Evolutionary conservation across 371 early-diverging fungal genomes (phyloP).

Genomic region (Nosema muscidifuracis): DNA sequence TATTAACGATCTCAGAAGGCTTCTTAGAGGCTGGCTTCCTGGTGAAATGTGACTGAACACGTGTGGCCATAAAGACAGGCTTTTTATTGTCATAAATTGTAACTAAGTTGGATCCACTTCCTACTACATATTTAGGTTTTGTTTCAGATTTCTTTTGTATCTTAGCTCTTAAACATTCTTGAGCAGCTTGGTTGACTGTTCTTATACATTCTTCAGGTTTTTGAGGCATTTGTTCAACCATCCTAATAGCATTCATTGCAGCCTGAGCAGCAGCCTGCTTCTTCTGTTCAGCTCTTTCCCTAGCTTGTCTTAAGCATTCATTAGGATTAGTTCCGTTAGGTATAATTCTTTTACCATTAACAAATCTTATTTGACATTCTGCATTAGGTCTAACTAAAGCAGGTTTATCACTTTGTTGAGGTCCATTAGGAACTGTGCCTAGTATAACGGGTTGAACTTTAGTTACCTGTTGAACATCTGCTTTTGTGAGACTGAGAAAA

Average conservation of each 20-base stretch:
- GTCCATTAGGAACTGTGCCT: not conserved
- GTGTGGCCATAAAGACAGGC: not conserved
- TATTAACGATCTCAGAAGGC: not conserved
- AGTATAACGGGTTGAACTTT: not conserved
- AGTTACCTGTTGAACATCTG: not conserved
- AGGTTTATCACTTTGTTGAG: not conserved
- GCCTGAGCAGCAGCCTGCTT: not conserved
- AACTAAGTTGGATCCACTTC: not conserved
- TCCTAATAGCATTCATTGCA: not conserved
- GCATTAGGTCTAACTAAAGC: not conserved
- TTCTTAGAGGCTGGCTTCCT: not conserved
- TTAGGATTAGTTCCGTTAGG: not conserved
- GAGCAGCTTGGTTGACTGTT: not conserved
- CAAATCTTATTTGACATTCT: not conserved
- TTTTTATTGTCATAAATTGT: not conserved
- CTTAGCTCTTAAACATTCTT: not conserved
- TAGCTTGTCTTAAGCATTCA: not conserved
- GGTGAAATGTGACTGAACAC: conserved; percentile 2
- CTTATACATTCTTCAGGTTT: conserved; percentile 1
- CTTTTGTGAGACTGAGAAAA: not conserved
- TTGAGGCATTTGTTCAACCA: not conserved
- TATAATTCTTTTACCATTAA: conserved; percentile 8
- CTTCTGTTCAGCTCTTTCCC: not conserved
- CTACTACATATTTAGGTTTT: conserved; percentile 2
- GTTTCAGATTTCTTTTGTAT: not conserved